These are phyloP conservation scores for Hypomontagnella submonticulosa DNA, from an alignment of 495 filamentous ascomycete species.

Conservation along the genomic window DNA sequence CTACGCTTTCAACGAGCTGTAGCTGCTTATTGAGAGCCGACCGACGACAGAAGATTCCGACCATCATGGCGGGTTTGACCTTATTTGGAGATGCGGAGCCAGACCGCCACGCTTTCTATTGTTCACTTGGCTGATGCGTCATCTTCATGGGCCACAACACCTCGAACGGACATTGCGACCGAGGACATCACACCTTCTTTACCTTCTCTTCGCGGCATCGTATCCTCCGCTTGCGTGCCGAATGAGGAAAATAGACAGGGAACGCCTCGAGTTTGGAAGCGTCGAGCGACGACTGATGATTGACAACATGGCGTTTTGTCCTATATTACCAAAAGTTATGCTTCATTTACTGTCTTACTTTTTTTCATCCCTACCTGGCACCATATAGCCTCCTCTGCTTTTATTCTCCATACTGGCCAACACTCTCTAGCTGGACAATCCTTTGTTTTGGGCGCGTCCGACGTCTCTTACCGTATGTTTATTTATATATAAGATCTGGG, in stretches of 20 bases:
- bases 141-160: constrained; percentile 23
- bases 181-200: constrained; percentile 25
- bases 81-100: constrained; percentile 16
- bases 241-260: constrained; percentile 25
- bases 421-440: constrained; percentile 9
- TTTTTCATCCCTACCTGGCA: neutral
- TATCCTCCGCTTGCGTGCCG: constrained; percentile 21
- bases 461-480: constrained; percentile 28
- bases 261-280: constrained; percentile 19
- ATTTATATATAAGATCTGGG: constrained; percentile 22
- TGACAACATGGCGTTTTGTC: constrained; percentile 33
- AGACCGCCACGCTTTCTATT: constrained; percentile 21
- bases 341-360: constrained; percentile 38
- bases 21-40: constrained; percentile 50
- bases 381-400: constrained; percentile 2
- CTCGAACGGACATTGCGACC: constrained; percentile 11
- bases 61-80: neutral
- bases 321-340: constrained; percentile 42
- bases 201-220: constrained; percentile 10
- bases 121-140: constrained; percentile 14
- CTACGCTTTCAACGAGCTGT: constrained; percentile 54
- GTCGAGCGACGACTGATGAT: constrained; percentile 37
- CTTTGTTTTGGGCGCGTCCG: constrained; percentile 3
- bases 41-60: constrained; percentile 36
- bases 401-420: constrained; percentile 15